Evolutionary conservation across 495 filamentous ascomycete species (phyloP).

Genomic region (Xylaria cubensis): DNA sequence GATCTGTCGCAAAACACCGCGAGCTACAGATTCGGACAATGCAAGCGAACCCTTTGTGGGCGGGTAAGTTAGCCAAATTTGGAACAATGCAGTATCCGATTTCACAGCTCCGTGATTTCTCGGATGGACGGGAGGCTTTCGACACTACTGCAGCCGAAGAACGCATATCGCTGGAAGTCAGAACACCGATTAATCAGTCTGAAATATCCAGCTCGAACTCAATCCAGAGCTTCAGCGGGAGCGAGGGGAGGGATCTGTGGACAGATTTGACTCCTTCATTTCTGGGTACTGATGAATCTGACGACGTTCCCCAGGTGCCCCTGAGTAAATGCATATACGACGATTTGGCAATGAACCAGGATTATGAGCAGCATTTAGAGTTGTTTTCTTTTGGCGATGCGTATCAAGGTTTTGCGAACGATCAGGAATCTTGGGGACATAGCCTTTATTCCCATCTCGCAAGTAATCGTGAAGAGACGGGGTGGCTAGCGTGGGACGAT

Average conservation of each 20-base stretch:
- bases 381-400: not conserved
- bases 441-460: not conserved
- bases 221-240: conserved; percentile 5
- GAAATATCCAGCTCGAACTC: not conserved
- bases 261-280: not conserved
- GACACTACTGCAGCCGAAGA: conserved; percentile 6
- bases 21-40: conserved; percentile 3
- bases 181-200: not conserved
- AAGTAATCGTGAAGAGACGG: not conserved
- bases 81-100: not conserved
- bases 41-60: not conserved
- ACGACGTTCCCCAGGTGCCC: not conserved
- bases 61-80: not conserved
- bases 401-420: not conserved
- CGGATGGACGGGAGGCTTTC: conserved; percentile 3
- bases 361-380: not conserved
- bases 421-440: not conserved
- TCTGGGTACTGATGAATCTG: not conserved
- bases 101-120: conserved; percentile 8
- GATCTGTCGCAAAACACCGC: conserved; percentile 14
- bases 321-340: not conserved
- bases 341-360: not conserved
- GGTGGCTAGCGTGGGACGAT: not conserved
- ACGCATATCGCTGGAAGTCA: not conserved
- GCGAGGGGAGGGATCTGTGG: conserved; percentile 11